Base-by-base conservation (phyloP, 2,329 filamentous ascomycete genomes). In the Diaporthe velutina region DNA sequence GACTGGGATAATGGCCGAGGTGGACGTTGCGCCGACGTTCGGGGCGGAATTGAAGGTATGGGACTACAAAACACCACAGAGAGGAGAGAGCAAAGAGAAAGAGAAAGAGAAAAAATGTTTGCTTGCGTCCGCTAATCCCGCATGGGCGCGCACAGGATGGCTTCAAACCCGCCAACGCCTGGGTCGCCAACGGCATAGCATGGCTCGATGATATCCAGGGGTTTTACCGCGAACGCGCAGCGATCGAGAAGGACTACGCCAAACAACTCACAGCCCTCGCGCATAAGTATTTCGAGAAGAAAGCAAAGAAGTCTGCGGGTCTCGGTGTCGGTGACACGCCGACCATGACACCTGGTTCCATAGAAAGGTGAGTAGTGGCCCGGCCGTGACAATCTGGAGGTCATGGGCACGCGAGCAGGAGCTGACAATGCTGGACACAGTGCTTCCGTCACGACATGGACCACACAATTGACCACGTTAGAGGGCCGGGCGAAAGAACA, bases 151-250 rank as follows among this genome's bases (percentile, higher is more conserved):
- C 40, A 73, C 81, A 98, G 95, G 97, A 99, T 92, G 95, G 94
- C 82, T 99, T 98, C 89, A 98, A 97, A 85, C 92, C 95, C 25
- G 95, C 97, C 83, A 98, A 96, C 85, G 91, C 90, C 80, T 99
- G 97, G 97, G 94, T 97, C 74, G 89, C 92, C 77, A 93, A 94
- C 83, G 95, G 96, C 77, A 98, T 99, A 83, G 88, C 91, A 78
- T 99, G 96, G 96, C 92, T 99, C 75, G 96, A 98, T 80, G 97
- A 99, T 80, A 94, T 99, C 77, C 95, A 99, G 84, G 93, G 95
- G 81, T 99, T 98, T 87, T 99, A 98, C 88, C 94, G 97, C 77
- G 97, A 99, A 85, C 92, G 97, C 74, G 95, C 95, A 82, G 92
- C 88, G 48, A 98, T 99, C 83, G 97, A 99, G 86, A 98, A 98